Evolutionary conservation across 139 green algal species (phyloP), one percentile per base, ranked within the genome.

Genomic region (Micromonas commoda): DNA sequence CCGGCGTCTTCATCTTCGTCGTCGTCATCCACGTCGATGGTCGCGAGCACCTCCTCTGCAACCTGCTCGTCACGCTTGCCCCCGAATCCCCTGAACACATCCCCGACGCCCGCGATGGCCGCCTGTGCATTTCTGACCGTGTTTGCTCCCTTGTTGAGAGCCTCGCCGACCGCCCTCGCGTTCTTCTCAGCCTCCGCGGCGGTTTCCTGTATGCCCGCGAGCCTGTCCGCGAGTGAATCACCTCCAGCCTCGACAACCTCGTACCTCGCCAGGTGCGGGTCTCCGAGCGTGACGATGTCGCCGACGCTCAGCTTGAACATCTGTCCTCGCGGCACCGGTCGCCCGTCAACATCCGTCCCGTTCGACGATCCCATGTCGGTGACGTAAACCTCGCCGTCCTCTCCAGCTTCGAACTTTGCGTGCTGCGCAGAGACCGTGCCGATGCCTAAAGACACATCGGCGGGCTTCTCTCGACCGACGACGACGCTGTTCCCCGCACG

Each of bases 341-440:
- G 19, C 45, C 71, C 71, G 71, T 77, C 64, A 31, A 77, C 37
- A 16, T 51, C 20, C n/a, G 71, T 77, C 45, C 71, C 71, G 71
- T 77, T 77, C 24, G 71, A 68, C n/a, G 71, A 77, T 31, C 71
- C 71, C 24, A 64, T 39, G 52, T 77, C 71, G 51, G 71, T 77
- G 38, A 77, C 71, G 34, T 54, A 38, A 13, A 77, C 45, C 2
- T 32, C 45, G 52, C 71, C 71, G 20, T 73, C 31, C 3, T 31
- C 45, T 2, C 4, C 32, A 21, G 26, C 2, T 26, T 77, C 71
- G n/a, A 77, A 35, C 39, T 64, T 45, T 31, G 26, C 34, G 71
- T 77, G 71, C 71, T 67, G 34, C 38, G n/a, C 71, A n/a, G 71
- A 77, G 2, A 77, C 21, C 26, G 19, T 34, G 45, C 64, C 52